Percentiles rank a stretch among this genome's conserved stretches.
These are phyloP conservation scores for Chlorella sorokiniana DNA, from an alignment of 139 green algal species.

Conservation along the genomic window DNA sequence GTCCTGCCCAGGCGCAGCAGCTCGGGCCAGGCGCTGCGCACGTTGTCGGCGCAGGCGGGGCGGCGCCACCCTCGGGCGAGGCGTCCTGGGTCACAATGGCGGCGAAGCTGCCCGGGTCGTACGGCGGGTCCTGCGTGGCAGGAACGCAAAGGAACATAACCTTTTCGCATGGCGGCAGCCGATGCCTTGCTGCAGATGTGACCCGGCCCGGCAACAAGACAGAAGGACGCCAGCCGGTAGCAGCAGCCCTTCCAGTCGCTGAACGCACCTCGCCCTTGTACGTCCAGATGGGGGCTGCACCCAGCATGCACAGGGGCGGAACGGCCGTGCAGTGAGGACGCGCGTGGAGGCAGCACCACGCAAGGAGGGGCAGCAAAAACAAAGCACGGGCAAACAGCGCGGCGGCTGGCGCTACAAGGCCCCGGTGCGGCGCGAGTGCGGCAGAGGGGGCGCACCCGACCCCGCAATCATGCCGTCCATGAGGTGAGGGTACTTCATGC, in stretches of 20 bases:
- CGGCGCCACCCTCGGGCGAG: conserved; percentile 34
- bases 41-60: conserved; percentile 37
- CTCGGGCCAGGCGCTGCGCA: conserved; percentile 33
- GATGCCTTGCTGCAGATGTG: too few relatives aligned
- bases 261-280: conserved; percentile 78
- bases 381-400: neutral
- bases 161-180: too few relatives aligned
- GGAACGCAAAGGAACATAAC: too few relatives aligned
- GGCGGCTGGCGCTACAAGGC: neutral
- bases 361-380: neutral
- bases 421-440: too few relatives aligned
- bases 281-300: conserved; percentile 87
- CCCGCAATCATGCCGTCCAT: conserved; percentile 85
- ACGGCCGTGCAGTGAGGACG: neutral
- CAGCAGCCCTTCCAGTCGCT: too few relatives aligned
- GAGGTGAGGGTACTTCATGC: conserved; percentile 80
- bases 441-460: conserved; percentile 33
- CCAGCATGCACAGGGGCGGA: neutral
- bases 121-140: conserved; percentile 47
- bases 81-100: conserved; percentile 61
- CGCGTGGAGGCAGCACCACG: neutral
- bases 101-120: conserved; percentile 51
- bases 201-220: too few relatives aligned
- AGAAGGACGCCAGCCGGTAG: too few relatives aligned
- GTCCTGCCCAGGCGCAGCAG: conserved; percentile 28